These are phyloP conservation scores for Fusarium torulosum DNA, from an alignment of 2,329 filamentous ascomycete species.

Conservation along the genomic window DNA sequence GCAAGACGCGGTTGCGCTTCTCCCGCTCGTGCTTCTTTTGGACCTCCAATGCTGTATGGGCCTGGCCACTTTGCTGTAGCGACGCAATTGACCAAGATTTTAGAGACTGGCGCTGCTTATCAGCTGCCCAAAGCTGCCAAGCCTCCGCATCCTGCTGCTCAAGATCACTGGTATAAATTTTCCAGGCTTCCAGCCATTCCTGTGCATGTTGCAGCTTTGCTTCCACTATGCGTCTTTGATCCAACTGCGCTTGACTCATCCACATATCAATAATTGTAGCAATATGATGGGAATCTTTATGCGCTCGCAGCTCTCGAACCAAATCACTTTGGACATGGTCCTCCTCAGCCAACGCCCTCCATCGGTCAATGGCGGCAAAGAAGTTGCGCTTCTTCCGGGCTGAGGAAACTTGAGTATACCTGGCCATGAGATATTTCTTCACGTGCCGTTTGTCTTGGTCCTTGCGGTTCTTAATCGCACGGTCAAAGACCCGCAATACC, in stretches of 20 bases:
- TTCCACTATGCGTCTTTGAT: constrained; percentile 33
- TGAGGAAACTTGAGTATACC: constrained; percentile 53
- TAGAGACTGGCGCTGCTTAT: constrained; percentile 51
- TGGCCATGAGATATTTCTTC: constrained; percentile 52
- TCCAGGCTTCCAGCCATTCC: constrained; percentile 46
- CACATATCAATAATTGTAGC: constrained; percentile 37
- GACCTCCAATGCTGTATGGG: constrained; percentile 54
- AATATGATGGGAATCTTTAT: constrained; percentile 23
- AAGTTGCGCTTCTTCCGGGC: constrained; percentile 51
- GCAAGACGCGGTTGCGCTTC: constrained; percentile 49
- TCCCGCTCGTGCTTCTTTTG: constrained; percentile 51
- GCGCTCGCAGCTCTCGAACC: constrained; percentile 32
- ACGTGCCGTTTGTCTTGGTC: constrained; percentile 48
- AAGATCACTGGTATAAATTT: constrained; percentile 34
- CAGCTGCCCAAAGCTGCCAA: constrained; percentile 51
- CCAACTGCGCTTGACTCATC: constrained; percentile 31
- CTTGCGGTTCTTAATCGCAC: constrained; percentile 44
- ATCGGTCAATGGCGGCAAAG: constrained; percentile 50
- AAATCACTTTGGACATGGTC: constrained; percentile 27
- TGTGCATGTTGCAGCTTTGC: constrained; percentile 41
- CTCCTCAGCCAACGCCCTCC: constrained; percentile 42
- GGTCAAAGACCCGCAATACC: constrained; percentile 48
- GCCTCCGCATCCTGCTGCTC: constrained; percentile 46
- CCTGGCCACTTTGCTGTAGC: constrained; percentile 54
- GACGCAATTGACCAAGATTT: constrained; percentile 56